Conservation (phyloP, 2,329 filamentous ascomycete genomes). For the Cordyceps cateniannulata region DNA sequence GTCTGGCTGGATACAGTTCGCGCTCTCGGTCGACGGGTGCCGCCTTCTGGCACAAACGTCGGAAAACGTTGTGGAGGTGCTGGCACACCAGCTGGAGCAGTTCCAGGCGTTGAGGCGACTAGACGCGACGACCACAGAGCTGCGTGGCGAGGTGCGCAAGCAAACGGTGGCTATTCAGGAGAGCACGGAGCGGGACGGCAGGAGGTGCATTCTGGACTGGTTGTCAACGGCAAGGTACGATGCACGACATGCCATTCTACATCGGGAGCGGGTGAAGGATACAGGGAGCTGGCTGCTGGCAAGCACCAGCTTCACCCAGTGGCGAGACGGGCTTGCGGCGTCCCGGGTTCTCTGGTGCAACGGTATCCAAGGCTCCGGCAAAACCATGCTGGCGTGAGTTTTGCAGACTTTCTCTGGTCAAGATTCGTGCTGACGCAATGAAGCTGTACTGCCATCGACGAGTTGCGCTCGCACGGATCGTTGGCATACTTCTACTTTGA, state of each 20-base stretch:
- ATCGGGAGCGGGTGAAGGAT: slow-evolving; percentile 13
- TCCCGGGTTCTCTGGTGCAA: slow-evolving; percentile 17
- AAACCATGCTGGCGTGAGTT: slow-evolving; percentile 19
- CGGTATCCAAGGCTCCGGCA: slow-evolving; percentile 20
- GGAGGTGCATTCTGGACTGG: background rate
- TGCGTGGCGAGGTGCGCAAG: background rate
- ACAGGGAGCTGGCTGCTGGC: slow-evolving; percentile 18
- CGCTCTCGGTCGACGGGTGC: slow-evolving; percentile 18
- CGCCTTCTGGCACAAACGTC: slow-evolving; percentile 18
- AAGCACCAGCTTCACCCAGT: background rate
- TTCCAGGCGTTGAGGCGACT: slow-evolving; percentile 9
- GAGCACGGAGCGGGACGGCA: background rate
- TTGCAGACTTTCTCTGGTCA: no score
- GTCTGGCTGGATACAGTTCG: slow-evolving; percentile 18
- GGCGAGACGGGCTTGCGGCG: slow-evolving; percentile 2
- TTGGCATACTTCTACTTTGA: slow-evolving; percentile 25
- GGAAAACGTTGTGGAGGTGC: slow-evolving; percentile 14
- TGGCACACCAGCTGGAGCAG: slow-evolving; percentile 17
- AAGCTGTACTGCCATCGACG: background rate
- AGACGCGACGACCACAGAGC: background rate
- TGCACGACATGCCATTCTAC: slow-evolving; percentile 3
- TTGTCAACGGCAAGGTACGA: background rate
- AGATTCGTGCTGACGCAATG: background rate
- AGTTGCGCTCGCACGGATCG: background rate
- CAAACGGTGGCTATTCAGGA: background rate